Percentiles rank a stretch among this genome's conserved stretches.
These are phyloP conservation scores for Tetraselmis striata DNA, from an alignment of 139 green algal species.

Conservation along the genomic window DNA sequence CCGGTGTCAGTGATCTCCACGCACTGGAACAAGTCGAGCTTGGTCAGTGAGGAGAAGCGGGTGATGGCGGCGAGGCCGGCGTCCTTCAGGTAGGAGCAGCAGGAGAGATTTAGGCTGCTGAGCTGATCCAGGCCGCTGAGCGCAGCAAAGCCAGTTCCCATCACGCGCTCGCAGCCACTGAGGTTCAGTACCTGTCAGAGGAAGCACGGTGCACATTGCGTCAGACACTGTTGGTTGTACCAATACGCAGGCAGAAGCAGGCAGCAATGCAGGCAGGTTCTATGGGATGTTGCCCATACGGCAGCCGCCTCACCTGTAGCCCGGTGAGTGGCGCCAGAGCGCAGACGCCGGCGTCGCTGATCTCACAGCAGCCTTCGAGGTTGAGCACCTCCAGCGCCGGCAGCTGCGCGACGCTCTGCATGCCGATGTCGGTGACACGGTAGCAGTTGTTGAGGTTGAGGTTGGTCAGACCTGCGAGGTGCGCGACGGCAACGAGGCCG, in stretches of 20 bases:
- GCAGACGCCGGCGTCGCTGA: constrained; percentile 9
- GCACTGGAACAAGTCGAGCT: constrained; percentile 19
- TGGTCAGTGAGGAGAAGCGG: neutral
- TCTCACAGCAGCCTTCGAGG: constrained; percentile 5
- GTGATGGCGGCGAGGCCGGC: constrained; percentile 10
- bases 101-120: constrained; percentile 27
- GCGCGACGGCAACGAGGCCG: constrained; percentile 6
- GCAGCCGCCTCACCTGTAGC: too few species aligned
- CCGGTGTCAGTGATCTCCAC: constrained; percentile 10
- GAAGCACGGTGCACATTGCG: constrained; percentile 9
- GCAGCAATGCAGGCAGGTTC: too few species aligned
- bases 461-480: neutral
- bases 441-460: constrained; percentile 8
- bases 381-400: constrained; percentile 4
- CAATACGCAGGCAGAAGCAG: constrained; percentile 1
- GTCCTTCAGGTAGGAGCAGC: constrained; percentile 18
- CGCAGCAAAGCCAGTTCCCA: neutral
- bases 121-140: neutral
- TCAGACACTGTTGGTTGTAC: neutral
- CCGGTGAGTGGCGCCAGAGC: constrained; percentile 3
- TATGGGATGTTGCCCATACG: too few species aligned
- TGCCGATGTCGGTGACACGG: constrained; percentile 11
- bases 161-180: neutral
- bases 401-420: neutral
- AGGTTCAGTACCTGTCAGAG: constrained; percentile 3